These are phyloP conservation scores for Xylaria sp. DNA, from an alignment of 2,329 filamentous ascomycete genomes.

Conservation along the genomic window DNA sequence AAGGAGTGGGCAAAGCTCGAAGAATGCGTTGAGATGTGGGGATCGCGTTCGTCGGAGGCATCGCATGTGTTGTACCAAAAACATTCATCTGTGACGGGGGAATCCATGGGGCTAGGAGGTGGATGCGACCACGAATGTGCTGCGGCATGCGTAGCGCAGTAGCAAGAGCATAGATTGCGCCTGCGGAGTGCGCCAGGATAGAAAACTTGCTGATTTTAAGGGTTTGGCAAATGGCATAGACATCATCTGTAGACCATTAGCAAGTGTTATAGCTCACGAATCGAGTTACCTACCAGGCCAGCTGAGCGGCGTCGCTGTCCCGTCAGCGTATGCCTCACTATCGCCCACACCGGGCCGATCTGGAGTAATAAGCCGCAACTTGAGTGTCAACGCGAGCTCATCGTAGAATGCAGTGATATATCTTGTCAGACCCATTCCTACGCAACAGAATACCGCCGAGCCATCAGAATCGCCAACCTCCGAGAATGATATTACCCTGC, in stretches of 20 bases:
- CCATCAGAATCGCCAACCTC: slow-evolving; percentile 93
- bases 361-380: slow-evolving; percentile 86
- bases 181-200: slow-evolving; percentile 91
- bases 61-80: slow-evolving; percentile 71
- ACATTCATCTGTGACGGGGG: slow-evolving; percentile 90
- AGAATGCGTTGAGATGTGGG: slow-evolving; percentile 91
- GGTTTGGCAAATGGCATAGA: slow-evolving; percentile 89
- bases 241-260: slow-evolving; percentile 62
- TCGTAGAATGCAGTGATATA: slow-evolving; percentile 98
- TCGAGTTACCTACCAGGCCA: slow-evolving; percentile 76
- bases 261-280: not conserved
- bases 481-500: slow-evolving; percentile 89
- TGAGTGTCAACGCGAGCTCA: slow-evolving; percentile 86
- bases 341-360: slow-evolving; percentile 93
- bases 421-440: slow-evolving; percentile 95
- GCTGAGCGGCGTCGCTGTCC: slow-evolving; percentile 81
- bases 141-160: slow-evolving; percentile 95
- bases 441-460: slow-evolving; percentile 91
- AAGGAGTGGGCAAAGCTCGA: slow-evolving; percentile 83
- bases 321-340: slow-evolving; percentile 82
- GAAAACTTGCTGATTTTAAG: slow-evolving; percentile 96
- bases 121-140: slow-evolving; percentile 90
- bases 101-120: slow-evolving; percentile 95
- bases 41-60: slow-evolving; percentile 81
- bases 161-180: slow-evolving; percentile 95